phyloP scores from a whole-genome alignment of 768 basidiomycete species.

The Agaricus blazei region DNA sequence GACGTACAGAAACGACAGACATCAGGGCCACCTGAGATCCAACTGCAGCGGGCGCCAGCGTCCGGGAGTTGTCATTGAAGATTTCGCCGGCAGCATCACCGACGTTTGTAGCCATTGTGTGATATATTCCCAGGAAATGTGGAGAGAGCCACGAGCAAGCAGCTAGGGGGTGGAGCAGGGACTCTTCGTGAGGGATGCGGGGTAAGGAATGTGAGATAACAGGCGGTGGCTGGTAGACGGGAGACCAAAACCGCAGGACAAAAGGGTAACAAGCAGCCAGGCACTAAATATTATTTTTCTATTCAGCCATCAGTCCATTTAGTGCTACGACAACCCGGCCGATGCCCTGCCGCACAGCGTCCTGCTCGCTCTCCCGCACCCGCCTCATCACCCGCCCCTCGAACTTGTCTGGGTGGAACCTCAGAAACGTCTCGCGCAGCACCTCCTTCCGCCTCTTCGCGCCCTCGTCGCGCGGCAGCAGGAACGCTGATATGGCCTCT shows the following conservation, averaged over 20 bases:
- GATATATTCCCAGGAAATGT: background rate
- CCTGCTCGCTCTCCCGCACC: slow-evolving; percentile 41
- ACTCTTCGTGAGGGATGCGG: background rate
- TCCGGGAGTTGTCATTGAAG: slow-evolving; percentile 43
- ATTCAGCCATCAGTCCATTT: slow-evolving; percentile 44
- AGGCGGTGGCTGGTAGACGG: background rate
- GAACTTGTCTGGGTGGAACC: slow-evolving; percentile 82
- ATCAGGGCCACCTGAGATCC: slow-evolving; percentile 74
- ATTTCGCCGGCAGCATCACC: slow-evolving; percentile 35
- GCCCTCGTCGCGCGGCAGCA: slow-evolving; percentile 32
- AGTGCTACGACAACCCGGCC: slow-evolving; percentile 59
- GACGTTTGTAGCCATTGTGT: slow-evolving; percentile 29
- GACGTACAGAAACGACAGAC: slow-evolving; percentile 65
- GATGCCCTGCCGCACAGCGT: slow-evolving; percentile 51
- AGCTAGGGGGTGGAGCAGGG: slow-evolving; percentile 1
- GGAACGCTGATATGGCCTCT: slow-evolving; percentile 52
- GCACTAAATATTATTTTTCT: background rate
- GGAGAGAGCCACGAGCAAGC: background rate
- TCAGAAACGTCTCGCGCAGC: slow-evolving; percentile 60
- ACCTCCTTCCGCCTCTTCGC: slow-evolving; percentile 55
- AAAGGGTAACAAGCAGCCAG: too few species aligned
- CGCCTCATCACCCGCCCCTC: slow-evolving; percentile 64
- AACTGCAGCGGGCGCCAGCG: slow-evolving; percentile 78
- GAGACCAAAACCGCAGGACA: too few species aligned
- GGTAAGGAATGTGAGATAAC: background rate